These are phyloP conservation scores for Mesembryanthemum crystallinum DNA, from an alignment of 148 eudicot species.

Conservation along the genomic window DNA sequence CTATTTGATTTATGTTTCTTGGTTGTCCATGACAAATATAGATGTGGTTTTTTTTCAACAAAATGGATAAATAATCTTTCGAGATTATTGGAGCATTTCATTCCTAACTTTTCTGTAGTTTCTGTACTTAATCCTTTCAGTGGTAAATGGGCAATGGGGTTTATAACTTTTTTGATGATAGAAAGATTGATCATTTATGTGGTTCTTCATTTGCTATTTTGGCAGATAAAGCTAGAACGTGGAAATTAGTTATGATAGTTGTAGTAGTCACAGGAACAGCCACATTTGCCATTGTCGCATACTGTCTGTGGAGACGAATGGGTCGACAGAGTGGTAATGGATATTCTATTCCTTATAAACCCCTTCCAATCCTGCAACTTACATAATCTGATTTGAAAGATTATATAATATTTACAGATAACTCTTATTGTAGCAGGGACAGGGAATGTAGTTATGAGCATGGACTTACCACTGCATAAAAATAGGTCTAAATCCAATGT, in stretches of 20 bases:
- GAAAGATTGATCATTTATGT: not conserved
- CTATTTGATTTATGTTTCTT: no score
- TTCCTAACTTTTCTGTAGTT: no score
- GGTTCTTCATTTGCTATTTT: not conserved
- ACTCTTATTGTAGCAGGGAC: not conserved
- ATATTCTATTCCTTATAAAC: not conserved
- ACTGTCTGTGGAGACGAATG: constrained; percentile 12
- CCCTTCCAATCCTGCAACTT: no score
- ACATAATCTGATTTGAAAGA: no score
- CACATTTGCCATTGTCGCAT: not conserved
- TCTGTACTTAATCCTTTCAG: not conserved
- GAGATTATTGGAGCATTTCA: no score
- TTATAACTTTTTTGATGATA: not conserved
- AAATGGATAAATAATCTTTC: no score
- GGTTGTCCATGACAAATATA: no score
- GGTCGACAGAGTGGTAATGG: constrained; percentile 1
- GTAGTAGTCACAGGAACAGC: not conserved
- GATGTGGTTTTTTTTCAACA: no score
- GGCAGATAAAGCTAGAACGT: not conserved
- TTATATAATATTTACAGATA: not conserved
- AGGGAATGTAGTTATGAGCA: constrained; percentile 2
- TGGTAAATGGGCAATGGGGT: not conserved
- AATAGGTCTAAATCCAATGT: not conserved
- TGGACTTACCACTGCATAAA: constrained; percentile 11
- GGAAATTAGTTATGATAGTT: not conserved